Evolutionary conservation across 1,284 basidiomycete species (phyloP).

Genomic region (Moniliella sp.): DNA sequence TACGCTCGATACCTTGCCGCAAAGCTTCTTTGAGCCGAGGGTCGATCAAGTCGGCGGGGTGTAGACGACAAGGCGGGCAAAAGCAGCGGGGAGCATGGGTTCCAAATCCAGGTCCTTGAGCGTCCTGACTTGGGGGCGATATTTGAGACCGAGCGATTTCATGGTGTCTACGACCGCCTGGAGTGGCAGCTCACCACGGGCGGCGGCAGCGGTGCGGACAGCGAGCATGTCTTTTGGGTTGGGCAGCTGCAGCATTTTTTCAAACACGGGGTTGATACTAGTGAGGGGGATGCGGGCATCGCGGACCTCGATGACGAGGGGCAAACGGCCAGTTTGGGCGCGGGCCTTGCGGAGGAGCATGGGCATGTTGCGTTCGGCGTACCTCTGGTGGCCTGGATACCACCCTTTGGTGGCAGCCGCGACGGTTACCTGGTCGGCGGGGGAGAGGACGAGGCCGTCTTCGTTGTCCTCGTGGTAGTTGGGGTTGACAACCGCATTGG

Average conservation of each 20-base stretch:
- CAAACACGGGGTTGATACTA: conserved; percentile 60
- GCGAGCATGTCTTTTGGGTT: too few relatives aligned
- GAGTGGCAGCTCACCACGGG: too few relatives aligned
- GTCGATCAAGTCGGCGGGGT: conserved; percentile 72
- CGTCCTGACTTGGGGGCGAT: too few relatives aligned
- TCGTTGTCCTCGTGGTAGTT: too few relatives aligned
- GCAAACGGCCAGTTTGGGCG: conserved; percentile 42
- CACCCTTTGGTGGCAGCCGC: too few relatives aligned
- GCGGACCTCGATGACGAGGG: conserved; percentile 72
- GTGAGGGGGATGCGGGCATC: conserved; percentile 81
- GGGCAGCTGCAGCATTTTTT: conserved; percentile 8
- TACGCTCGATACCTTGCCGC: too few relatives aligned
- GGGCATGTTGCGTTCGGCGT: conserved; percentile 37
- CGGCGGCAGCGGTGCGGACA: too few relatives aligned
- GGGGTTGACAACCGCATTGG: too few relatives aligned
- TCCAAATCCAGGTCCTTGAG: neutral
- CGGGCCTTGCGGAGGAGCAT: conserved; percentile 36
- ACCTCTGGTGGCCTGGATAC: conserved; percentile 81
- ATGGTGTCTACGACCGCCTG: too few relatives aligned
- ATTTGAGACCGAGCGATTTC: too few relatives aligned
- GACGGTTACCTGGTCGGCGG: too few relatives aligned
- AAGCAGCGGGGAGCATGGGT: neutral
- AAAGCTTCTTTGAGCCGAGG: conserved; percentile 52
- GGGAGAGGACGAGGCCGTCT: too few relatives aligned
- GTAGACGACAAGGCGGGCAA: conserved; percentile 56